Percentiles rank a stretch among this genome's conserved stretches.
phyloP scores from a whole-genome alignment of 495 filamentous ascomycete genomes.

The Penicillium arizonense region DNA sequence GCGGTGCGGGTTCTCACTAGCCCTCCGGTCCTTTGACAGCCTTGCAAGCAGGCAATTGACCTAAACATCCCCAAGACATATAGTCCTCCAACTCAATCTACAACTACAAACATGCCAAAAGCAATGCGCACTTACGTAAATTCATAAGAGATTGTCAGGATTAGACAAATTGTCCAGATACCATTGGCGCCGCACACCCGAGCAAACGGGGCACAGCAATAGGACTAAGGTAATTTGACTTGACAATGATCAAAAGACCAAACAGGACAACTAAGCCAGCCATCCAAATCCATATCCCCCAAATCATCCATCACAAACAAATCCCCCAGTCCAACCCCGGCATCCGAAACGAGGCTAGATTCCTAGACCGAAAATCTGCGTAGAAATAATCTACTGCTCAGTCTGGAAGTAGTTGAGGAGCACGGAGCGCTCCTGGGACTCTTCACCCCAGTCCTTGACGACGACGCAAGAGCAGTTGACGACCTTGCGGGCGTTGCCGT shows the following conservation, averaged over 20 bases:
- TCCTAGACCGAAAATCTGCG: slow-evolving; percentile 1
- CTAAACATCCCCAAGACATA: no score
- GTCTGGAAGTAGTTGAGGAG: slow-evolving; percentile 99
- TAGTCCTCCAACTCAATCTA: no score
- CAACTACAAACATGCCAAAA: no score
- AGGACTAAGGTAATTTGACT: slow-evolving; percentile 4
- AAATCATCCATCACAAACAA: slow-evolving; percentile 5
- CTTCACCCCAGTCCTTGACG: slow-evolving; percentile 98
- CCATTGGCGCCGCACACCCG: slow-evolving; percentile 22
- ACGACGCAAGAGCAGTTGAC: slow-evolving; percentile 99
- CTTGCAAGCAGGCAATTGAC: no score
- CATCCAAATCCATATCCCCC: background rate
- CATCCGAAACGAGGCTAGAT: slow-evolving; percentile 1
- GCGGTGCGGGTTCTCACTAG: no score
- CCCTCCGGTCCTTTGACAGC: no score
- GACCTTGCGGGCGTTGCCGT: slow-evolving; percentile 98
- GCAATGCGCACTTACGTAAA: no score
- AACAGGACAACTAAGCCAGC: background rate
- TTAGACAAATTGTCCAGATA: slow-evolving; percentile 14
- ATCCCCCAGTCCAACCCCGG: slow-evolving; percentile 2
- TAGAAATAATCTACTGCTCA: slow-evolving; percentile 56
- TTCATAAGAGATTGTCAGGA: slow-evolving; percentile 10
- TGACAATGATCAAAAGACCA: slow-evolving; percentile 5
- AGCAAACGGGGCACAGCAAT: slow-evolving; percentile 27
- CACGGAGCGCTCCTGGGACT: slow-evolving; percentile 95